Evolutionary conservation across 2,329 filamentous ascomycete species (phyloP), one percentile per base, ranked within the genome.

Genomic region (Exserohilum turcica): DNA sequence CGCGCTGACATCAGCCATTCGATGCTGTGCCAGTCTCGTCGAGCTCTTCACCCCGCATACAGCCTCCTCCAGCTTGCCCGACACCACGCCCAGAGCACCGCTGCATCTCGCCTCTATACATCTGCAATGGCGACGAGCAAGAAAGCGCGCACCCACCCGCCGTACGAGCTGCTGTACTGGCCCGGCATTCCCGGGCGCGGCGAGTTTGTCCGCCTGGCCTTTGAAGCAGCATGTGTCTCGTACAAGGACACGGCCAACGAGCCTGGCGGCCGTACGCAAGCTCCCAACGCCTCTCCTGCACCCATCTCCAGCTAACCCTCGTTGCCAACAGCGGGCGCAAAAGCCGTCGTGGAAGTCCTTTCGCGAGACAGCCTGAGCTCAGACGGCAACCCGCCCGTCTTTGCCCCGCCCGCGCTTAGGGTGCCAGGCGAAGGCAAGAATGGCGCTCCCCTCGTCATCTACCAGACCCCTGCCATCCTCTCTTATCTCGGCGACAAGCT

Each of bases 391-490:
- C 83, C 87, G 0, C 88, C 90, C 0, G 69, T 81, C 6, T 79
- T 89, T 39, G 86, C 88, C 0, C 86, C 87, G 1, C 90, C 90
- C 0, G 80, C 86, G 3, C 82, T 93, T 16, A 76, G 78, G 29
- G 67, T 83, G 31, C 70, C 74, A 3, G 76, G 76, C 24, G 82
- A 78, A 21, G 76, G 75, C 36, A 73, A 72, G 55, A 80, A 86
- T 58, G 86, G 84, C 54, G 68, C 65, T 9, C 75, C 82, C 35
- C 74, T 92, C 6, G 37, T 85, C 36, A 80, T 93, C 63, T 81
- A 76, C 67, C 90, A 93, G 75, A 89, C 87, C 2, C 79, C 88
- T 32, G 90, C 86, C 68, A 91, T 93, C 63, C 78, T 92, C 13
- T 73, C 85, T 6, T 93, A 92, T 71, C 78, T 93, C 0, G 87